Evolutionary conservation across 441 rosid genomes (phyloP), one percentile per base, ranked within the genome.

Genomic region (Gossypium armourianum): DNA sequence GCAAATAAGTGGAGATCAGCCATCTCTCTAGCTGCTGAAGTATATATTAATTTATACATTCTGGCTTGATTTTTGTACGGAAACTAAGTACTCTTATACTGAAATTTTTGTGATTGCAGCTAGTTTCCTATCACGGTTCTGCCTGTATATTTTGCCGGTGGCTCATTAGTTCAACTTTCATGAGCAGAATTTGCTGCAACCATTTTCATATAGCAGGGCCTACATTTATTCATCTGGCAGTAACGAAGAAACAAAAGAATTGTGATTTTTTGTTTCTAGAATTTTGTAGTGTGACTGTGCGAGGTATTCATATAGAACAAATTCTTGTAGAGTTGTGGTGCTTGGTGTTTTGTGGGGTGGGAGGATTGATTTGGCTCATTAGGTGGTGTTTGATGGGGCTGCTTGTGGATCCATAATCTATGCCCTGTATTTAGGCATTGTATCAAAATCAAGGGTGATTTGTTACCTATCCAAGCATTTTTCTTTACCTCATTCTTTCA

Each of bases 231-330:
- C 70, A 12, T 69, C 36, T 32, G 68, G 65, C 59, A 32, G 6
- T 45, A 71, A 68, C 67, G 68, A 24, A 64, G 70, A 69, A 74
- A 67, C 68, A 60, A 40, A 71, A 43, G 57, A 53, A 70, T 17
- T 60, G 47, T 26, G 45, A 4, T 50, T 58, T 61, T 64, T 64
- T 28, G 36, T 49, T 58, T 68, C 62, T 58, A 58, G 56, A 72
- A 70, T 70, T 72, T 71, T 67, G 10, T 61, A 5, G 65, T 61
- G 17, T 56, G 62, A 81, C 65, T 76, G 73, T 76, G 82, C 73
- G 75, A 67, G 40, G 40, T 32, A 32, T 32, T 32, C 40, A 32
- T 32, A 6, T 29, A 29, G 68, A 74, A 75, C 52, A 20, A 50
- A 64, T 66, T 23, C 69, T 58, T 70, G 53, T 69, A 59, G 74